Base-by-base conservation (phyloP, 169 alveolate genomes). In the Cryptosporidium viatorum region DNA sequence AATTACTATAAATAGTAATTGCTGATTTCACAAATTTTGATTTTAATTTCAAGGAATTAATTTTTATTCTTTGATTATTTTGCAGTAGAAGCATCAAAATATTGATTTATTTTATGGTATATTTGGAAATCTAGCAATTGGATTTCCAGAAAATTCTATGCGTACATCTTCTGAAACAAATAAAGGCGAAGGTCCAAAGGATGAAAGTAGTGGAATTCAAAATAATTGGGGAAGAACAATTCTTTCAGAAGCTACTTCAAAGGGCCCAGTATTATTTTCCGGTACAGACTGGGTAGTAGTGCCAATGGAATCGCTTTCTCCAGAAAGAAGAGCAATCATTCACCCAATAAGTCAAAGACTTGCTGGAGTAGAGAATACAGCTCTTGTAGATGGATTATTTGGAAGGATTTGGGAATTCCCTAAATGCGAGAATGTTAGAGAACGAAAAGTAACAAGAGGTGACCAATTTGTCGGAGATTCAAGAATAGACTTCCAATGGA, bases 361-460 rank as follows among this genome's bases (percentile, higher is more conserved):
- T 4, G 91, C 94, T 0, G 94, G 93, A 8, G 92, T 84, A 35
- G 92, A 92, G 69, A 92, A 92, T 0, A 92, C 85, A 5, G 67
- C 92, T 18, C 69, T 92, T 10, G 94, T 92, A 41, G 94, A 92
- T 71, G 94, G 92, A 7, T 68, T 92, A 26, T 92, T 92, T 89
- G 94, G 92, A 58, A 92, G 91, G 55, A 86, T 92, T 67, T 92
- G 94, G 94, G 94, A 92, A 37, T 92, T 92, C 59, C 94, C 94
- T 3, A 70, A 67, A 31, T 91, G 93, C n/a, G 94, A 92, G 14
- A 86, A 91, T 41, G 92, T 92, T 1, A 80, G 92, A 55, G 93
- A 91, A 31, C 31, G 94, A 35, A 92, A 92, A n/a, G 94, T 92
- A 18, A 92, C 94, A 0, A 71, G 94, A 62, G 94, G 94, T 10